A percentile compares a stretch with the other conserved stretches of the same genome.
Conservation (phyloP, 768 basidiomycete species). For the Russula abietina region DNA sequence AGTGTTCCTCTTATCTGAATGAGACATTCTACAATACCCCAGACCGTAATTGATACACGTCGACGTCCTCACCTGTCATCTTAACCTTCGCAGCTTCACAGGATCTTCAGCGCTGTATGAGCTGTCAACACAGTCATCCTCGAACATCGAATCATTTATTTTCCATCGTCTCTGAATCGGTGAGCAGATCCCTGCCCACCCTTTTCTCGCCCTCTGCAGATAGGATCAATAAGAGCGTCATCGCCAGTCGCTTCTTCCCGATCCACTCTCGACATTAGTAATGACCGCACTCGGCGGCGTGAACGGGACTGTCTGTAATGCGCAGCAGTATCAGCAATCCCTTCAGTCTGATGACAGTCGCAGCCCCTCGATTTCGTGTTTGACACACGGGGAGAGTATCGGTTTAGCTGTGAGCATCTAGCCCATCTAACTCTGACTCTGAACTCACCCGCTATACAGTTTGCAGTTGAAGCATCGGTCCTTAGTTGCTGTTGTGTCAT, state of each 20-base stretch:
- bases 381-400: slow-evolving; percentile 35
- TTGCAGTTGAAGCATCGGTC: slow-evolving; percentile 27
- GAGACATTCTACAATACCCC: too few species aligned
- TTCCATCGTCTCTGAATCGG: not conserved
- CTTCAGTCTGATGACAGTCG: not conserved
- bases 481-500: too few species aligned
- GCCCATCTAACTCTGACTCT: not conserved
- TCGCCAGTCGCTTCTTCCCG: not conserved
- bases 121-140: not conserved
- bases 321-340: not conserved
- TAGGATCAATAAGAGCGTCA: not conserved
- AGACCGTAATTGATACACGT: too few species aligned
- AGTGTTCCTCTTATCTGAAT: too few species aligned
- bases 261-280: not conserved
- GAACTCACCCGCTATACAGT: not conserved
- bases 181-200: not conserved
- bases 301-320: slow-evolving; percentile 13
- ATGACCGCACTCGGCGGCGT: slow-evolving; percentile 1
- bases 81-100: too few species aligned
- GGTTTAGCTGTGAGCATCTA: slow-evolving; percentile 32
- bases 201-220: not conserved
- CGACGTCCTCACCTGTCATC: too few species aligned
- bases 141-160: not conserved
- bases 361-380: slow-evolving; percentile 23
- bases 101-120: not conserved